These are phyloP conservation scores for Bifiguratus adelaidae DNA, from an alignment of 192 early-diverging fungal genomes.

Conservation along the genomic window DNA sequence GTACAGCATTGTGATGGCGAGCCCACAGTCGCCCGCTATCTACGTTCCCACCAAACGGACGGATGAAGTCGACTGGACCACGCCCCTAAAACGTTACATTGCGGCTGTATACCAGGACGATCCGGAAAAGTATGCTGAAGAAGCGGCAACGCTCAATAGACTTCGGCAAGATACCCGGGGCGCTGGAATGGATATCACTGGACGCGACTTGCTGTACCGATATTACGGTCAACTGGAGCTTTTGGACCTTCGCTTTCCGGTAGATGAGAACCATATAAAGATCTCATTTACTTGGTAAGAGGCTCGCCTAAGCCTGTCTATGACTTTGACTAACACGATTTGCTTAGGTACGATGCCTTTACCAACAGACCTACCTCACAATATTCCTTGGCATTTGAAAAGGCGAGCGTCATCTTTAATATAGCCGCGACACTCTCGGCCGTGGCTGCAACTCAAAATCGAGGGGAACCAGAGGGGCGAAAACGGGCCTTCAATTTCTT, in stretches of 20 bases:
- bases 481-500: slow-evolving; percentile 86
- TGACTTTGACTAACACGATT: not conserved
- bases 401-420: slow-evolving; percentile 93
- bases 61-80: slow-evolving; percentile 85
- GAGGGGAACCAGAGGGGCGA: slow-evolving; percentile 59
- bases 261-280: slow-evolving; percentile 88
- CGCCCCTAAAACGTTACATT: slow-evolving; percentile 80
- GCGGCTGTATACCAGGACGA: slow-evolving; percentile 80
- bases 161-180: slow-evolving; percentile 93
- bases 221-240: slow-evolving; percentile 96
- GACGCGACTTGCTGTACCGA: slow-evolving; percentile 87
- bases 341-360: slow-evolving; percentile 71
- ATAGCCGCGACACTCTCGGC: slow-evolving; percentile 73
- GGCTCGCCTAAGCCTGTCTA: slow-evolving; percentile 4
- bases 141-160: slow-evolving; percentile 79
- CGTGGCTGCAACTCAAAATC: slow-evolving; percentile 64
- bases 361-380: slow-evolving; percentile 67
- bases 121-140: slow-evolving; percentile 78
- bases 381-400: slow-evolving; percentile 93
- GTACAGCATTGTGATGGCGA: no score
- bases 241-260: slow-evolving; percentile 84
- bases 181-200: slow-evolving; percentile 87
- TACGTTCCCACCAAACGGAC: slow-evolving; percentile 75
- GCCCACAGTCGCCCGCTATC: slow-evolving; percentile 39
- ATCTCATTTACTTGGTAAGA: slow-evolving; percentile 83